Conservation (phyloP, 1,284 basidiomycete genomes). For the Puccinia hordei region DNA sequence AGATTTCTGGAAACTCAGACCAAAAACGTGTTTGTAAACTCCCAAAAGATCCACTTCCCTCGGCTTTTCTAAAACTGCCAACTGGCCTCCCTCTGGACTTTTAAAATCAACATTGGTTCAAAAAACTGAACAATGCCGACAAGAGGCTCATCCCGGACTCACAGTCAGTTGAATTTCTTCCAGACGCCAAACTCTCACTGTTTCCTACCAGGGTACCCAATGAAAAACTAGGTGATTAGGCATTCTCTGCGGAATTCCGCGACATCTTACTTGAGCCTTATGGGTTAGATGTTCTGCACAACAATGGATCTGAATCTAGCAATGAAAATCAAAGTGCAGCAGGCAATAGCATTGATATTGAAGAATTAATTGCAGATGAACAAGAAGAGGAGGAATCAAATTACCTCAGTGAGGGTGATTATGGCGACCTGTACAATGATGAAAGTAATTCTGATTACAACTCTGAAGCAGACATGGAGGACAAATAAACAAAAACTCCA, state of each 20-base stretch:
- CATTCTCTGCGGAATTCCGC: neutral
- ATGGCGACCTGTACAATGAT: no score
- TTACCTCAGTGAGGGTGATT: no score
- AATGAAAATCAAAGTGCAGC: neutral
- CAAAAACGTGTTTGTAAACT: neutral
- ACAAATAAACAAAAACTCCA: no score
- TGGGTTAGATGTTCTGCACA: neutral
- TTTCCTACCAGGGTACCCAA: neutral
- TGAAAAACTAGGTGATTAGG: slow-evolving; percentile 6
- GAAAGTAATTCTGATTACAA: no score
- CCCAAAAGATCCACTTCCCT: neutral
- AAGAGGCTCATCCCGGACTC: neutral
- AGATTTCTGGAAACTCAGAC: neutral
- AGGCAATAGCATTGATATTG: neutral
- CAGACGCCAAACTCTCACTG: slow-evolving; percentile 9
- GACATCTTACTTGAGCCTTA: neutral
- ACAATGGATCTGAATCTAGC: neutral
- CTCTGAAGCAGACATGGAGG: neutral
- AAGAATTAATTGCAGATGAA: neutral
- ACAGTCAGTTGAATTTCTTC: slow-evolving; percentile 4
- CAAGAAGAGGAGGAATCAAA: neutral
- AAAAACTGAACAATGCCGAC: neutral
- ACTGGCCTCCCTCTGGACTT: slow-evolving; percentile 38
- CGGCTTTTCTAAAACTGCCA: neutral
- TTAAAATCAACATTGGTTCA: slow-evolving; percentile 25